Conservation (phyloP, 2,329 filamentous ascomycete species). For the Huntiella abstrusa region DNA sequence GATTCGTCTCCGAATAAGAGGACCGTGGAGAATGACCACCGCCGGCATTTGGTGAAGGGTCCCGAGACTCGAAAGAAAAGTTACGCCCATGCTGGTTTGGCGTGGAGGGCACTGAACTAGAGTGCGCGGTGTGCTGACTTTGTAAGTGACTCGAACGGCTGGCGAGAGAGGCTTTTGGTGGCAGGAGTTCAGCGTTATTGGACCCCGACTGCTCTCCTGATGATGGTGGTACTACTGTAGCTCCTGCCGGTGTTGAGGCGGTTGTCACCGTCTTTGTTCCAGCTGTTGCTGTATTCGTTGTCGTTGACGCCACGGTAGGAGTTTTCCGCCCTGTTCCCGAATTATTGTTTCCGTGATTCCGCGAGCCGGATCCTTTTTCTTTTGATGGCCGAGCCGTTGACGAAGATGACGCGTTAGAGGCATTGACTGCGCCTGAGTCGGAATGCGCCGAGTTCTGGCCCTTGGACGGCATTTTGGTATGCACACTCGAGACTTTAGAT, state of each 20-base stretch:
- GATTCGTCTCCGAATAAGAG: conserved; percentile 74
- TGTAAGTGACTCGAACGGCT: conserved; percentile 13
- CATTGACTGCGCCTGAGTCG: conserved; percentile 2
- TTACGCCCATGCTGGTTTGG: conserved; percentile 76
- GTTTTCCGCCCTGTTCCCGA: not conserved
- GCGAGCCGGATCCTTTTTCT: too few relatives aligned
- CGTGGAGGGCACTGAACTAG: conserved; percentile 82
- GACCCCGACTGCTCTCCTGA: not conserved
- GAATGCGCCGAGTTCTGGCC: conserved; percentile 2
- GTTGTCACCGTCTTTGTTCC: not conserved
- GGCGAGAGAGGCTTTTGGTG: conserved; percentile 12
- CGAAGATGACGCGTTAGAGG: conserved; percentile 1
- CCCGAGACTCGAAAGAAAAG: conserved; percentile 58
- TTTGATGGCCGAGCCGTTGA: not conserved
- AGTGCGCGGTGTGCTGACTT: conserved; percentile 29
- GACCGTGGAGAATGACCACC: conserved; percentile 76
- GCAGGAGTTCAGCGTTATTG: conserved; percentile 18
- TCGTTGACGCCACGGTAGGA: not conserved
- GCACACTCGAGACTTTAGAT: conserved; percentile 1
- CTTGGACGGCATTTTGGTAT: conserved; percentile 9
- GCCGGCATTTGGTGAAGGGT: conserved; percentile 60
- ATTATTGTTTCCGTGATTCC: too few relatives aligned
- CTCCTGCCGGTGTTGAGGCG: not conserved
- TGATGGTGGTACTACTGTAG: conserved; percentile 16
- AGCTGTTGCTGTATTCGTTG: not conserved